Percentiles rank a stretch among this genome's conserved stretches.
Conservation (phyloP, 1,284 basidiomycete species). For the Rhodotorula sp. region DNA sequence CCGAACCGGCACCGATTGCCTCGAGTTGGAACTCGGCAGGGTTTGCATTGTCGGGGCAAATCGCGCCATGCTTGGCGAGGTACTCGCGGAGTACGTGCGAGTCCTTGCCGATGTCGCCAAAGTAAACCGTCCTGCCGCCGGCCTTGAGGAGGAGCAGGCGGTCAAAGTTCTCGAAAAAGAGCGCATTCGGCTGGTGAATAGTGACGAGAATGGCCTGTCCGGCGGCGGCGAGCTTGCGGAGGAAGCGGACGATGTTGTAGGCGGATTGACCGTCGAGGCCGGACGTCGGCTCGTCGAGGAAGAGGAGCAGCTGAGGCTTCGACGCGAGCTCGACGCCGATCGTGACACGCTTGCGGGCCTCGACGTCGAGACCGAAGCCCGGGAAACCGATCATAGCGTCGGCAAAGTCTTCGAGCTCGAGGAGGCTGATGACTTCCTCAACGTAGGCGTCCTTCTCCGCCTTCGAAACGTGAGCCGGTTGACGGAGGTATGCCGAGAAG, state of each 20-base stretch:
- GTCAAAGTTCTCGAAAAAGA: slow-evolving; percentile 49
- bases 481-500: slow-evolving; percentile 78
- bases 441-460: slow-evolving; percentile 76
- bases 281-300: slow-evolving; percentile 66
- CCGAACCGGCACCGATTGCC: slow-evolving; percentile 49
- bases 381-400: slow-evolving; percentile 75
- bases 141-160: slow-evolving; percentile 42
- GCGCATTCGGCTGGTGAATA: slow-evolving; percentile 67
- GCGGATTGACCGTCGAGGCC: slow-evolving; percentile 73
- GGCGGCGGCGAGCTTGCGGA: slow-evolving; percentile 74
- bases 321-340: slow-evolving; percentile 75
- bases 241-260: slow-evolving; percentile 76
- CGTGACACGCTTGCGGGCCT: slow-evolving; percentile 73
- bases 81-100: slow-evolving; percentile 56
- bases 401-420: slow-evolving; percentile 67
- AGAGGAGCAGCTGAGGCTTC: slow-evolving; percentile 69
- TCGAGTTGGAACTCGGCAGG: slow-evolving; percentile 46
- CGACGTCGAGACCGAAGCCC: slow-evolving; percentile 59
- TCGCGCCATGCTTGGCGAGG: slow-evolving; percentile 49
- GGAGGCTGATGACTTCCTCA: slow-evolving; percentile 73
- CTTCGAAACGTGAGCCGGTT: slow-evolving; percentile 64
- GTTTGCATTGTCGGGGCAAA: slow-evolving; percentile 36
- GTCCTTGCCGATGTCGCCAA: slow-evolving; percentile 50
- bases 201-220: slow-evolving; percentile 67
- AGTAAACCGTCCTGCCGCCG: slow-evolving; percentile 44